Conservation (phyloP, 1,284 basidiomycete species). For the Moniliella sp. region DNA sequence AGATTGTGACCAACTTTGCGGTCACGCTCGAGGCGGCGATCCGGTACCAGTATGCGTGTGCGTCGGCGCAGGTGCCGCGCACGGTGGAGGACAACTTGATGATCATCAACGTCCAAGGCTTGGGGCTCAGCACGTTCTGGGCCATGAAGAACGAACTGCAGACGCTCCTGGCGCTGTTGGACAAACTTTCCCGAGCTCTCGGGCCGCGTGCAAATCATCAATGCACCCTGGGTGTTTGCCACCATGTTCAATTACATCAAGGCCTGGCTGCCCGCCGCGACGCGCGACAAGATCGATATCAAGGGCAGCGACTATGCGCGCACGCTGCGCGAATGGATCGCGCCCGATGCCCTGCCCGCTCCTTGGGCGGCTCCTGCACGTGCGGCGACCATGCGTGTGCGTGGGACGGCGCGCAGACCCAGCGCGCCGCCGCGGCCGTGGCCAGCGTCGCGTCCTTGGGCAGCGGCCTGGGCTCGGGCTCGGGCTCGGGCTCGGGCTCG, state of each 20-base stretch:
- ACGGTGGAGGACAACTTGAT: constrained; percentile 17
- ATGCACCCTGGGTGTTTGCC: constrained; percentile 5
- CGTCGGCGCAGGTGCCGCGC: constrained; percentile 6
- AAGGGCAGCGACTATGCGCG: constrained; percentile 13
- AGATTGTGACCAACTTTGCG: constrained; percentile 26
- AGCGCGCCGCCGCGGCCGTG: too few species aligned
- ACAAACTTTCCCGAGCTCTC: constrained; percentile 25
- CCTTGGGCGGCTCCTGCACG: too few species aligned
- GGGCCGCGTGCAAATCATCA: constrained; percentile 30
- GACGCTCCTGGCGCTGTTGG: constrained; percentile 15
- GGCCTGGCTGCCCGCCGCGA: constrained; percentile 22
- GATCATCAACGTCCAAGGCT: constrained; percentile 23
- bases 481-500: too few species aligned
- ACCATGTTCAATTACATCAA: constrained; percentile 27
- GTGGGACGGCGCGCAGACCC: too few species aligned
- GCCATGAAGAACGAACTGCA: constrained; percentile 24
- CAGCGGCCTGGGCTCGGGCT: too few species aligned
- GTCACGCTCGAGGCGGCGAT: constrained; percentile 25
- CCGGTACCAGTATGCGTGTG: constrained; percentile 18
- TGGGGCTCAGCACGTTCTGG: constrained; percentile 27
- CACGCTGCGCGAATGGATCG: constrained; percentile 12
- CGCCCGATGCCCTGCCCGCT: constrained; percentile 18
- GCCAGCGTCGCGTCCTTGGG: too few species aligned
- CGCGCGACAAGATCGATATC: constrained; percentile 29
- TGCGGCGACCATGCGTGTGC: too few species aligned